These are phyloP conservation scores for Breynia disticha DNA, from an alignment of 441 rosid genomes.

Conservation along the genomic window DNA sequence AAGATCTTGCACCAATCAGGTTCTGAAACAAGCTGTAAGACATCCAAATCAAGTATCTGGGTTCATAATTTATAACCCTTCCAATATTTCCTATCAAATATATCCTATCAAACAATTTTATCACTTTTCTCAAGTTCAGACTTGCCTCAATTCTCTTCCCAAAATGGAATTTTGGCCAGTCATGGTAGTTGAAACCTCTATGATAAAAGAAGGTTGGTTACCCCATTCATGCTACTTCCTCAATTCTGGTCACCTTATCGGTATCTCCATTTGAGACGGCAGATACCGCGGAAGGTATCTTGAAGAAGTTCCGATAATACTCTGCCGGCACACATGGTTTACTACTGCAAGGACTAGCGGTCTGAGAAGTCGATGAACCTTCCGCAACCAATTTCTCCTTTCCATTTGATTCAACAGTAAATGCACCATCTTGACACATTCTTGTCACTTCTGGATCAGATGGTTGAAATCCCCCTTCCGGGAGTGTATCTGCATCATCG, in stretches of 20 bases:
- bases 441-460: too few species aligned
- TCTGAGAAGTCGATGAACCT: conserved; percentile 8
- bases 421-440: conserved; percentile 5
- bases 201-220: conserved; percentile 10
- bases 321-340: conserved; percentile 2
- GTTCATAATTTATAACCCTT: too few species aligned
- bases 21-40: too few species aligned
- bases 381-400: conserved; percentile 15
- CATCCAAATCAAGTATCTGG: too few species aligned
- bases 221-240: conserved; percentile 11
- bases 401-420: conserved; percentile 4
- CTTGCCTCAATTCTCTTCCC: conserved; percentile 24
- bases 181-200: conserved; percentile 18
- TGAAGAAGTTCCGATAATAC: conserved; percentile 14
- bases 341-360: conserved; percentile 18
- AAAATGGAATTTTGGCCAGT: conserved; percentile 21
- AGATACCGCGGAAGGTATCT: conserved; percentile 11
- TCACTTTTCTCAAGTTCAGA: too few species aligned
- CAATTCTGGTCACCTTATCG: conserved; percentile 13
- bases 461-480: neutral
- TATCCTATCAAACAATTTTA: too few species aligned
- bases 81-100: too few species aligned
- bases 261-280: conserved; percentile 9
- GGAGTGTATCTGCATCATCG: conserved; percentile 8
- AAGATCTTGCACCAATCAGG: too few species aligned